A percentile compares a stretch with the other conserved stretches of the same genome.
These are phyloP conservation scores for Sarocladium oryzae DNA, from an alignment of 2,329 filamentous ascomycete species.

Conservation along the genomic window DNA sequence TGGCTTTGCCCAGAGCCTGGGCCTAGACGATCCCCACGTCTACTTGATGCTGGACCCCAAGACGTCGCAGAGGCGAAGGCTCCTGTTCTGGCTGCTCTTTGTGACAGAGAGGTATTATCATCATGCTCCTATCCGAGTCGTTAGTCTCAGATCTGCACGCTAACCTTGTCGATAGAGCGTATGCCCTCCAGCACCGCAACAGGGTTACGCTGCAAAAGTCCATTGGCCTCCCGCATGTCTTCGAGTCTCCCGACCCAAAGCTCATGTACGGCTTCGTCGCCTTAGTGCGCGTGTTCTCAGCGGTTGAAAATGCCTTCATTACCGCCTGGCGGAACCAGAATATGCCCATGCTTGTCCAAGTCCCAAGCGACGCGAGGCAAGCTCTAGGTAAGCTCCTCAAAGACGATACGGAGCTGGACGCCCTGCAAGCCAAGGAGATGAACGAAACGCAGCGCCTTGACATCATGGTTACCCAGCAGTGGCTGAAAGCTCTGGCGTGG, in stretches of 20 bases:
- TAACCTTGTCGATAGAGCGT: constrained; percentile 12
- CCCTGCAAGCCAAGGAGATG: constrained; percentile 9
- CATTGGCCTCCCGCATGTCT: constrained; percentile 15
- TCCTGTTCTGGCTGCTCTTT: constrained; percentile 18
- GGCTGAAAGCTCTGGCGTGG: constrained; percentile 16
- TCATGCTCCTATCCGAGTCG: no score
- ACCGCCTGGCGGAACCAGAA: constrained; percentile 9
- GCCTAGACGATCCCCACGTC: constrained; percentile 13
- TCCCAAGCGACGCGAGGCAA: neutral
- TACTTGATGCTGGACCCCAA: constrained; percentile 12
- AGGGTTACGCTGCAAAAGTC: constrained; percentile 13
- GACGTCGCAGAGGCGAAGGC: constrained; percentile 13
- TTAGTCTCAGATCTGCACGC: neutral
- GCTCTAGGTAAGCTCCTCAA: neutral
- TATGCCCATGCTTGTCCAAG: neutral
- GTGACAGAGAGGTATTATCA: constrained; percentile 18
- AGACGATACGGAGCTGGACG: neutral
- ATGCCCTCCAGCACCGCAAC: constrained; percentile 16
- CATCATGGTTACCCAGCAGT: constrained; percentile 16
- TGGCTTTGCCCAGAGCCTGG: constrained; percentile 15
- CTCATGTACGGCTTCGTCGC: constrained; percentile 17
- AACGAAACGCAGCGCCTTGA: constrained; percentile 17
- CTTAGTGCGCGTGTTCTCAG: constrained; percentile 14
- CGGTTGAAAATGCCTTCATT: constrained; percentile 14
- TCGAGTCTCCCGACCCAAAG: constrained; percentile 15